Evolutionary conservation across 768 basidiomycete genomes (phyloP), one percentile per base, ranked within the genome.

Genomic region (Calvatia gigantea): DNA sequence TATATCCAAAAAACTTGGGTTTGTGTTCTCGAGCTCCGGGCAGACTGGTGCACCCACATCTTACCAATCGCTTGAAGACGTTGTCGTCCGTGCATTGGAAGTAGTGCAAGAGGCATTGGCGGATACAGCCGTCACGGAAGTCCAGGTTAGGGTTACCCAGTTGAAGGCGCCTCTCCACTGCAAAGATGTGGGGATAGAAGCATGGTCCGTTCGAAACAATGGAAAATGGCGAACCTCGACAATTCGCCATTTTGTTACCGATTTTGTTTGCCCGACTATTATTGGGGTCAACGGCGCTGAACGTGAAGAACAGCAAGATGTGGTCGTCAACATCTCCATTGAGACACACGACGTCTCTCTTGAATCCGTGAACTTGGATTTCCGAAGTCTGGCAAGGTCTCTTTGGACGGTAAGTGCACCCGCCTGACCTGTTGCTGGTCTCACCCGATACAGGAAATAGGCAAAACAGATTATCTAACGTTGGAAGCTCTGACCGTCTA

Each of bases 271-370:
- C 33, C 70, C 73, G 6, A 72, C 78, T 12, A 77, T 91, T 48
- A 73, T 94, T 21, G 91, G 92, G 2, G 70, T 93, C 35, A 81
- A 89, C 59, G 73, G 78, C 4, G 78, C 75, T 56, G 92, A 94
- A 67, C 75, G 89, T 29, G 60, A 70, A 28, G 80, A 85, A 62
- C 78, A 78, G 61, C 91, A 94, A 64, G 65, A 77, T 28, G 76
- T 92, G 14, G 69, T 75, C 15, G 59, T 90, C 23, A 71, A 71
- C 9, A 42, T 83, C 6, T 59, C 62, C 6, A 61, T 76, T 8
- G 64, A 68, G 6, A 67, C 62, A 25, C 47, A 19, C 2, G 33
- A 14, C 4, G 14, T 25, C 1, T 31, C 54, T 19, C 46, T 49
- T n/a, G 29, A 33, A 32, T 23, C 19, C 4, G 38, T 32, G 4